phyloP scores from a whole-genome alignment of 2,329 filamentous ascomycete genomes.

The Hymenoscyphus occultus region DNA sequence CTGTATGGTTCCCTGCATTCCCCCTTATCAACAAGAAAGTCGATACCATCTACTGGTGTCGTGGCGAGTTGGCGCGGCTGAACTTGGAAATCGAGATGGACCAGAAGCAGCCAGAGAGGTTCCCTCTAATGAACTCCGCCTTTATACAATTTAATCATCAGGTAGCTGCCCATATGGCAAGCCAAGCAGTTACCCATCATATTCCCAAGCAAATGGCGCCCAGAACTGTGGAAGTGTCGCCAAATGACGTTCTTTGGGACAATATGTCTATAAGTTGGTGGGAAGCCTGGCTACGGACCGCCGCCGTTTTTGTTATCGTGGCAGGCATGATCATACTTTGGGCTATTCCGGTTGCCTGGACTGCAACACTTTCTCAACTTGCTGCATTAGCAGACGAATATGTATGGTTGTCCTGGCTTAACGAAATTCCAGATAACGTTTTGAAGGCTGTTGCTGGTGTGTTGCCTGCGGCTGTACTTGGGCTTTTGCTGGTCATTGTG shows the following conservation, averaged over 20 bases:
- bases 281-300: slow-evolving; percentile 67
- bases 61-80: slow-evolving; percentile 78
- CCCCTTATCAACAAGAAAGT: slow-evolving; percentile 84
- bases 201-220: slow-evolving; percentile 91
- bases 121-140: slow-evolving; percentile 89
- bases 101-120: slow-evolving; percentile 79
- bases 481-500: slow-evolving; percentile 74
- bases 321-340: slow-evolving; percentile 79
- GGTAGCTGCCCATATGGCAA: slow-evolving; percentile 96
- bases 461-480: slow-evolving; percentile 73
- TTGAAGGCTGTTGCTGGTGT: slow-evolving; percentile 74
- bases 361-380: slow-evolving; percentile 77
- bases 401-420: slow-evolving; percentile 68
- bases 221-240: slow-evolving; percentile 87
- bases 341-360: slow-evolving; percentile 88
- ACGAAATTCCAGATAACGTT: slow-evolving; percentile 61
- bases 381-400: slow-evolving; percentile 63
- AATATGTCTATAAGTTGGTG: slow-evolving; percentile 97
- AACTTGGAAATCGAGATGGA: slow-evolving; percentile 92
- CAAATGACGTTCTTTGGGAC: slow-evolving; percentile 90
- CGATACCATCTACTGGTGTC: slow-evolving; percentile 90
- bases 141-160: slow-evolving; percentile 99
- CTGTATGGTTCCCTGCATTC: slow-evolving; percentile 71
- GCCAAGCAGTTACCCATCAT: slow-evolving; percentile 87
- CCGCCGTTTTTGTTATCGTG: slow-evolving; percentile 62